Evolutionary conservation across 257 asterid genomes (phyloP).

Genomic region (Solanum sparsipilum): DNA sequence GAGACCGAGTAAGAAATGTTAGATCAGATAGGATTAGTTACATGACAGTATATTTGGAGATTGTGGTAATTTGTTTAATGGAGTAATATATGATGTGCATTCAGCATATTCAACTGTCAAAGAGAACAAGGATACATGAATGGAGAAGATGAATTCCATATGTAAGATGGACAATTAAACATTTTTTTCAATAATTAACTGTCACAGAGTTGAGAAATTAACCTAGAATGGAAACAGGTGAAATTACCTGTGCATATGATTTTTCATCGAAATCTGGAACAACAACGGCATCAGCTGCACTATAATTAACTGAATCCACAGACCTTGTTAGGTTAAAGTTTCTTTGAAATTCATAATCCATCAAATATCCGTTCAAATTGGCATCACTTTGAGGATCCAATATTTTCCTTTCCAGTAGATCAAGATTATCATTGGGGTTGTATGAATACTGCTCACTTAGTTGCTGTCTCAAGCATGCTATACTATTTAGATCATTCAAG

Average conservation of each 20-base stretch:
- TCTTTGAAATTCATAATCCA: conserved; percentile 41
- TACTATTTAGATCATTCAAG: conserved; percentile 42
- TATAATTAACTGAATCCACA: conserved; percentile 25
- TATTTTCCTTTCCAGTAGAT: conserved; percentile 28
- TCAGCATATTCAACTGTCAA: neutral
- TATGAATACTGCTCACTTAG: conserved; percentile 33
- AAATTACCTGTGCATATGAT: conserved; percentile 50
- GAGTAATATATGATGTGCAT: neutral
- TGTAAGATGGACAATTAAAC: neutral
- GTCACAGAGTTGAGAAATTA: neutral
- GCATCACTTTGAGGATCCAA: conserved; percentile 35
- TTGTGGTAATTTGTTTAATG: neutral
- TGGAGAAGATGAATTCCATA: neutral
- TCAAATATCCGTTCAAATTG: conserved; percentile 28
- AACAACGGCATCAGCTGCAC: conserved; percentile 25
- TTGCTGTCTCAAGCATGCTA: conserved; percentile 40
- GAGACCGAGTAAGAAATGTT: neutral
- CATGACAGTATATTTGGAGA: neutral
- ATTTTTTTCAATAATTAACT: neutral
- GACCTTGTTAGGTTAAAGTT: conserved; percentile 52
- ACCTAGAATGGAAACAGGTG: neutral
- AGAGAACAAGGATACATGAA: neutral
- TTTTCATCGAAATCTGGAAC: conserved; percentile 36
- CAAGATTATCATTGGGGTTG: conserved; percentile 30
- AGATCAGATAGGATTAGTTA: neutral